Percentiles rank a stretch among this genome's conserved stretches.
Evolutionary conservation across 768 basidiomycete species (phyloP).

Genomic region (Auricularia heimuer): DNA sequence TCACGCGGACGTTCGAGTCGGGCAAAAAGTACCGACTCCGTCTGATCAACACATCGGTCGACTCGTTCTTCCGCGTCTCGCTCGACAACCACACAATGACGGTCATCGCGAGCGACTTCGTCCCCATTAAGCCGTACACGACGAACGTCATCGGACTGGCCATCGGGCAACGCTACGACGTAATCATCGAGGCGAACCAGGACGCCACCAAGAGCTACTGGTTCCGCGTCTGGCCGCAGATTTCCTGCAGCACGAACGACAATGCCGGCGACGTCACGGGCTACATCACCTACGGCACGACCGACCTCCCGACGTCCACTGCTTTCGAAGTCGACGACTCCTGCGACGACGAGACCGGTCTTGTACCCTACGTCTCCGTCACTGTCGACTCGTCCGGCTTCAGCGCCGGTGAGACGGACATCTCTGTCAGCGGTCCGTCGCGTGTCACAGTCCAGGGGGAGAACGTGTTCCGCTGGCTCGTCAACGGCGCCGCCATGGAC

Average conservation of each 20-base stretch:
- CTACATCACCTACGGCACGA: background rate
- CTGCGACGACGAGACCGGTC: background rate
- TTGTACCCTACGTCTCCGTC: background rate
- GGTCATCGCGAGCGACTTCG: slow-evolving; percentile 4
- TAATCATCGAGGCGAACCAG: slow-evolving; percentile 5
- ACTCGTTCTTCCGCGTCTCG: slow-evolving; percentile 6
- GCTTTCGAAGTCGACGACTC: background rate
- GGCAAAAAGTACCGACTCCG: slow-evolving; percentile 7
- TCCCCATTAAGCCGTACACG: background rate
- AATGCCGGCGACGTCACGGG: background rate
- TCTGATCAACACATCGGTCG: slow-evolving; percentile 4
- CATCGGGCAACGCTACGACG: slow-evolving; percentile 5
- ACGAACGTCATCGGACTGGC: background rate
- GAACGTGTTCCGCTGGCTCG: slow-evolving; percentile 1
- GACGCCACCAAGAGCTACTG: slow-evolving; percentile 4
- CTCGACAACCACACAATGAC: slow-evolving; percentile 1
- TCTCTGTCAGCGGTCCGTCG: background rate
- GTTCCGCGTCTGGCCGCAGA: background rate
- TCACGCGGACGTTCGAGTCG: slow-evolving; percentile 1
- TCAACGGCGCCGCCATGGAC: background rate
- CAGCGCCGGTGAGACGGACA: background rate
- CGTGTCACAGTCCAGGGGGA: background rate
- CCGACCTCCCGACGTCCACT: background rate
- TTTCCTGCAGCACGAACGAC: background rate
- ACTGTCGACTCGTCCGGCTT: background rate